phyloP scores from a whole-genome alignment of 202 grass and related monocot genomes.

The Sporobolus alterniflorus region DNA sequence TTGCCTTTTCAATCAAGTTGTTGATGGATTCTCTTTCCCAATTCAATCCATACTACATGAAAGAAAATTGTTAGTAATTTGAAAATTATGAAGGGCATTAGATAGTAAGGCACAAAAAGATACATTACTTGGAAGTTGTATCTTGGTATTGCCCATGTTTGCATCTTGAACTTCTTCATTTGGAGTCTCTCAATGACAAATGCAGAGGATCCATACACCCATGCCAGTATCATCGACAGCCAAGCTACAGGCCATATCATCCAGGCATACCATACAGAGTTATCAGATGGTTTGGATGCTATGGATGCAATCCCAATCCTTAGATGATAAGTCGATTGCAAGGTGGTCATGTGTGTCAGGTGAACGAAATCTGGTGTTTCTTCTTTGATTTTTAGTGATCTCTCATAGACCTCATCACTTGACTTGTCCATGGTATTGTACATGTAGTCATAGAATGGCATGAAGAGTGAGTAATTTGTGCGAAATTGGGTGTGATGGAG shows the following conservation, averaged over 20 bases:
- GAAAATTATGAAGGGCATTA: constrained; percentile 6
- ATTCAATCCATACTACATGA: constrained; percentile 67
- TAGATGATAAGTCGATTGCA: constrained; percentile 56
- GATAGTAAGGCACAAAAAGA: neutral
- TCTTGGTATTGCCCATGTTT: constrained; percentile 74
- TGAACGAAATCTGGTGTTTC: constrained; percentile 72
- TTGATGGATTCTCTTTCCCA: constrained; percentile 82
- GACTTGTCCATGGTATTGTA: constrained; percentile 68
- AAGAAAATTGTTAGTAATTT: constrained; percentile 32
- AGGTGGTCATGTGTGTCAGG: constrained; percentile 65
- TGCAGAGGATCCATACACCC: constrained; percentile 64
- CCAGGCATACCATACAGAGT: constrained; percentile 45
- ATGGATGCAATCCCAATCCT: constrained; percentile 72
- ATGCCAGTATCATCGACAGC: constrained; percentile 56
- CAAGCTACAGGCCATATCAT: constrained; percentile 53
- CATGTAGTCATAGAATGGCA: constrained; percentile 83
- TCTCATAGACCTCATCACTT: constrained; percentile 59
- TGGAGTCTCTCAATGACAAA: constrained; percentile 60
- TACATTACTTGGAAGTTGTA: constrained; percentile 72
- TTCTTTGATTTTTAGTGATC: constrained; percentile 54
- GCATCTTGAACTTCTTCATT: constrained; percentile 69
- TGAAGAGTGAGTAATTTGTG: constrained; percentile 74
- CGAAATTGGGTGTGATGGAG: constrained; percentile 78
- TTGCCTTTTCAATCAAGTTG: constrained; percentile 80
- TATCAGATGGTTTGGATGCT: constrained; percentile 59